Base-by-base conservation (phyloP, 2,329 filamentous ascomycete species). In the Colletotrichum sp. region DNA sequence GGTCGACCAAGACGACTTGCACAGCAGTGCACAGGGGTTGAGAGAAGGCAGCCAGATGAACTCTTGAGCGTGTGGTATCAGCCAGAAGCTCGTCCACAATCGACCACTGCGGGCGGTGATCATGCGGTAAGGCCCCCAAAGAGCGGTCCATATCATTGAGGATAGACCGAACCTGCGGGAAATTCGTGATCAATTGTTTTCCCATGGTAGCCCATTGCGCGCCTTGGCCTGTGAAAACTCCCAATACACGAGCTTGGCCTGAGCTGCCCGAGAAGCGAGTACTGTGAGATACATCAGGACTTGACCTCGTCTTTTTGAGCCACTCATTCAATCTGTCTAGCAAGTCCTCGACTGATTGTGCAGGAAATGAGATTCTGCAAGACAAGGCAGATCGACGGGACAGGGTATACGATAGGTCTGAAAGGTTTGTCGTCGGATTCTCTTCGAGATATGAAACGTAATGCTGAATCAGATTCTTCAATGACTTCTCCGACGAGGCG, bases 181-280 rank as follows among this genome's bases (percentile, higher is more conserved):
- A 80, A 3, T n/a, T 63, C 7, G 70, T n/a, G 12, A 24, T 64
- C n/a, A 82, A 63, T 15, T 79, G 63, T 2, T 34, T 30, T 1
- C 79, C 82, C 81, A 83, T 82, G 2, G 62, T 34, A 9, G 80
- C 60, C 81, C 81, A 84, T 55, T 84, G 83, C 1, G 82, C 82
- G 6, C 83, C 83, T 68, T 84, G 83, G 0, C 83, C 82, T 2
- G 83, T 83, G 70, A 84, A 84, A 9, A 84, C 76, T 6, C 79
- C 80, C 1, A 82, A 62, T 12, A 76, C n/a, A 21, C 18, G 18
- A 12, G 18, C 44, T 36, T 30, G 63, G 18, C 63, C 34, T 26
- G 63, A 5, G 39, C 21, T 36, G 8, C 28, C 59, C 9, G 59
- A 62, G 28, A 21, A 24, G 36, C 34, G 34, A 13, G 36, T 16